Base-by-base conservation (phyloP, 2,329 filamentous ascomycete genomes). In the Trichoderma pleuroti region DNA sequence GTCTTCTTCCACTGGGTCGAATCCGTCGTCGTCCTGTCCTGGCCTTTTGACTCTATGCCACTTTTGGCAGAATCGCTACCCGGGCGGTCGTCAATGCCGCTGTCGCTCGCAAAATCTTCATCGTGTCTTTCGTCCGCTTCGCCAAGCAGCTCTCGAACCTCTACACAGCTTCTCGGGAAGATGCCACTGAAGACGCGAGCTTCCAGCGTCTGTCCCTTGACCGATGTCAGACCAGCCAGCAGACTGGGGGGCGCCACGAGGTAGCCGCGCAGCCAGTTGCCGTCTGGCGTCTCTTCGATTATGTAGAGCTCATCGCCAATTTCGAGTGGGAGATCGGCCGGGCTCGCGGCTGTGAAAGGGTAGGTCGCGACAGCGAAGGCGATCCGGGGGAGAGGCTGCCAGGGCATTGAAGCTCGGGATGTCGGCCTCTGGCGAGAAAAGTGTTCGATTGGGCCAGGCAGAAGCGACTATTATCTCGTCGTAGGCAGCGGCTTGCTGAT, bases 281-380 rank as follows among this genome's bases (percentile, higher is more conserved):
- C 93, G 82, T 97, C 90, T 26, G 93, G 92, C 49, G 95, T 97
- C 82, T 98, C 93, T 82, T 98, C 95, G 79, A 99, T 98, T 75
- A 99, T 97, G 83, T 99, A 99, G 74, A 99, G 86, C 83, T 99
- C 96, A 87, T 99, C 96, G 80, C 96, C 96, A 74, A 99, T 93
- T 82, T 99, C 94, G 80, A 99, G 91, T 11, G 97, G 96, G 24
- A 99, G 90, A 82, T 99, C 96, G 80, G 94, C 93, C 68, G 94
- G 90, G 74, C 91, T 91, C 72, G 92, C 91, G 72, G 96, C 93
- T 76, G 92, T 87, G 83, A 99, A 99, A 46, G 96, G 96, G 81
- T 94, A 97, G 75, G 91, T 94, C 85, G 95, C 96, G 82, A 99
- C 93, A 76, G 95, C 97, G 86, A 98, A 99, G 79, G 94, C 96